These are phyloP conservation scores for Cercospora brassicicola DNA, from an alignment of 2,329 filamentous ascomycete species.

Conservation along the genomic window DNA sequence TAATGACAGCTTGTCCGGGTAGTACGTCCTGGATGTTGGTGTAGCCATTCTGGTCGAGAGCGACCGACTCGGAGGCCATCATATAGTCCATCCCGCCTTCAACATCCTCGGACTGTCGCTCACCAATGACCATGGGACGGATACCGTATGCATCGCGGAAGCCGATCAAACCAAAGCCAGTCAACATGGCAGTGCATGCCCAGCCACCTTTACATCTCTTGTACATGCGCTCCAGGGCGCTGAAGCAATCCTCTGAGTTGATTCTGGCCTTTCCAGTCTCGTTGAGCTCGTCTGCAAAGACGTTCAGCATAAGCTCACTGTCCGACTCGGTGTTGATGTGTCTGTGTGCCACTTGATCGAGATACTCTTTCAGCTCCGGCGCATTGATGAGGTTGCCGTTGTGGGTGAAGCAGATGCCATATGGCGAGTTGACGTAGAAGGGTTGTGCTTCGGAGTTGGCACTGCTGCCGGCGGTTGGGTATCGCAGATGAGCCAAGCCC, in stretches of 20 bases:
- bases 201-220: conserved; percentile 70
- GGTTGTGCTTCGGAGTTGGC: conserved; percentile 85
- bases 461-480: conserved; percentile 84
- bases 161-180: conserved; percentile 75
- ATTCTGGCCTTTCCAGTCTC: conserved; percentile 79
- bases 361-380: conserved; percentile 65
- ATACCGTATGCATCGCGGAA: conserved; percentile 81
- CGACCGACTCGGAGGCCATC: conserved; percentile 86
- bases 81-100: conserved; percentile 74
- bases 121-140: conserved; percentile 77
- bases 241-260: conserved; percentile 75
- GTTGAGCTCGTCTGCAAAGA: conserved; percentile 79
- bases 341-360: conserved; percentile 76
- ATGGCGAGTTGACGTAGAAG: conserved; percentile 85
- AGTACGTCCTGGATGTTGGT: conserved; percentile 71
- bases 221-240: conserved; percentile 70
- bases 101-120: conserved; percentile 52
- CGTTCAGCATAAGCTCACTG: conserved; percentile 82
- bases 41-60: conserved; percentile 79
- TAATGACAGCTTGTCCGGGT: conserved; percentile 82
- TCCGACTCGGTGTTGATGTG: conserved; percentile 91
- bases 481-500: conserved; percentile 82
- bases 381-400: conserved; percentile 90
- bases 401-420: conserved; percentile 77
- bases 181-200: conserved; percentile 79